Percentiles rank a stretch among this genome's conserved stretches.
phyloP scores from a whole-genome alignment of 805 yeast species.

The Lachancea fermentati region DNA sequence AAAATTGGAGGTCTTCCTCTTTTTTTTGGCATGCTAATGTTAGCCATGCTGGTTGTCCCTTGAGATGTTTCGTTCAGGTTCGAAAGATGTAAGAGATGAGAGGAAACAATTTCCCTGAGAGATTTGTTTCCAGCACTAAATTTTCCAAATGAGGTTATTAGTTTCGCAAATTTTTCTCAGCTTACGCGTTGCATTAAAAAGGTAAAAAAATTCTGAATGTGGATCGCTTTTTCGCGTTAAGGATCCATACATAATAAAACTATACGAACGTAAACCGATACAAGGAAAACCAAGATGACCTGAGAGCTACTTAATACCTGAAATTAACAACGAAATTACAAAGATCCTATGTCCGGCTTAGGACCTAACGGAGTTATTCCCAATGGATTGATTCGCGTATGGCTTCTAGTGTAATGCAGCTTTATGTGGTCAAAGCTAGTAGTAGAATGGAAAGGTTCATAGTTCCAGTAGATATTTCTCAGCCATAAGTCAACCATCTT shows the following conservation, averaged over 20 bases:
- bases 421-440: conserved; percentile 89
- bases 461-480: conserved; percentile 73
- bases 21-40: conserved; percentile 11
- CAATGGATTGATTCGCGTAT: conserved; percentile 69
- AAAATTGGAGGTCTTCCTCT: conserved; percentile 35
- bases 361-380: conserved; percentile 90
- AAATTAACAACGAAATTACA: no score
- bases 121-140: neutral
- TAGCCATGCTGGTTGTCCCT: neutral
- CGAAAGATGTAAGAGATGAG: neutral
- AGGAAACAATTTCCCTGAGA: neutral
- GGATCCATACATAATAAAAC: neutral
- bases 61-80: neutral
- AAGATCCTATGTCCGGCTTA: conserved; percentile 60
- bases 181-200: neutral
- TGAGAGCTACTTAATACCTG: no score
- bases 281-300: no score
- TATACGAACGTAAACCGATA: neutral
- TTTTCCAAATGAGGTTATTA: neutral
- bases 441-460: conserved; percentile 67
- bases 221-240: neutral
- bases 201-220: neutral
- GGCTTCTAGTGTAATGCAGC: conserved; percentile 84
- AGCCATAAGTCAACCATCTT: conserved; percentile 80
- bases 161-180: neutral